Evolutionary conservation across 257 asterid species (phyloP), one percentile per base, ranked within the genome.

Genomic region (Jacaranda copaia): DNA sequence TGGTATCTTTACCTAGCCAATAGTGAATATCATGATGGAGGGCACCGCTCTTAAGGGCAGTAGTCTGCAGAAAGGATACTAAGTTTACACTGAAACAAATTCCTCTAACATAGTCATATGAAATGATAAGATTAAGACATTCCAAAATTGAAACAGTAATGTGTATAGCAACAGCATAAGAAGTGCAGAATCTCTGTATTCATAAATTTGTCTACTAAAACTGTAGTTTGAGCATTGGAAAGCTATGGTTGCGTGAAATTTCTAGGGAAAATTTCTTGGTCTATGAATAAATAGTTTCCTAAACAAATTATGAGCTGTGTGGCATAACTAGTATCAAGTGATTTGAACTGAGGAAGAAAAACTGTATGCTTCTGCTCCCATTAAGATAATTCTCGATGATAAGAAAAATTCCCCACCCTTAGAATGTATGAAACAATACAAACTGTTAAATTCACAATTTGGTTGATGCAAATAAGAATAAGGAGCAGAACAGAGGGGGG

Each of bases 1-100:
- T 85, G 14, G 93, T 89, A 64, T 86, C 94, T 82, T 78, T 88
- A 70, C 97, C 97, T 35, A 89, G 88, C 97, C 97, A 92, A 77
- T 89, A 92, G 76, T 92, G 97, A 81, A 90, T 77, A 76, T 89
- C 97, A 45, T 90, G 92, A 71, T 78, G 87, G 70, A 86, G 87
- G 75, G 84, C 82, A 49, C 96, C 92, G 55, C 77, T 83, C 81
- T 83, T 92, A 71, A 78, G 77, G 81, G 88, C 80, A 82, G 83
- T 74, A 39, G 97, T 92, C 97, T 92, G 83, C 71, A 72, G 45
- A 76, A 81, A 79, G 72, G 74, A 86, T 48, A 66, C 13, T 53
- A 49, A 72, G 38, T 79, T 62, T 76, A 69, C 20, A 49, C 38
- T 52, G 46, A 38, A 70, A 67, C 57, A 55, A 53, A 43, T 5